A percentile compares a stretch with the other conserved stretches of the same genome.
phyloP scores from a whole-genome alignment of 2,329 filamentous ascomycete species.

The Penicillium sp. region DNA sequence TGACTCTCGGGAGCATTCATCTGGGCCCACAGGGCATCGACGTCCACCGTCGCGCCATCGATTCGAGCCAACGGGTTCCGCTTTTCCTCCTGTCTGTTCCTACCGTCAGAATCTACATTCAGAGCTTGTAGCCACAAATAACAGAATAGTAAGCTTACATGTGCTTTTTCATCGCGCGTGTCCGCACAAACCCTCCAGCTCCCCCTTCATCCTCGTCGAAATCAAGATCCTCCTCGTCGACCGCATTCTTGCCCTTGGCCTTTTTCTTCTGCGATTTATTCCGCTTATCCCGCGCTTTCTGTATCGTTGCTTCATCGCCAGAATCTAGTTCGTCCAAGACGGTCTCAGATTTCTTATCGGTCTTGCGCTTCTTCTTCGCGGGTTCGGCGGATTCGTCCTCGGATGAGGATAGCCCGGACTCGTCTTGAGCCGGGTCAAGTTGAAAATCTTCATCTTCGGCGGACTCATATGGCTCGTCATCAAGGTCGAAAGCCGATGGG shows the following conservation, averaged over 20 bases:
- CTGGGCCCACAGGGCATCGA: slow-evolving; percentile 58
- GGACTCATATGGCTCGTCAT: slow-evolving; percentile 44
- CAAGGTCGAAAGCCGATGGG: slow-evolving; percentile 29
- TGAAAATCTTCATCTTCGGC: slow-evolving; percentile 46
- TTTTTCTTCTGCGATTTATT: slow-evolving; percentile 45
- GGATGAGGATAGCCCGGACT: slow-evolving; percentile 39
- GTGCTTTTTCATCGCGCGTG: slow-evolving; percentile 55
- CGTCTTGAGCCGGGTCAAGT: slow-evolving; percentile 39
- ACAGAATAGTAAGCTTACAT: slow-evolving; percentile 41
- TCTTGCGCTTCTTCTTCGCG: slow-evolving; percentile 46
- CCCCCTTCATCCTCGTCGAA: slow-evolving; percentile 49
- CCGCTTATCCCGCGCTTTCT: slow-evolving; percentile 49
- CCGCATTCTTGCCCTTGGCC: slow-evolving; percentile 37
- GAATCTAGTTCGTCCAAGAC: slow-evolving; percentile 54
- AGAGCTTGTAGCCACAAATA: background rate
- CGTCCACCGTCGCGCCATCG: slow-evolving; percentile 58
- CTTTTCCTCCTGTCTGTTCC: slow-evolving; percentile 48
- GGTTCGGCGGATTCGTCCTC: slow-evolving; percentile 38
- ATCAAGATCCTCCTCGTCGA: slow-evolving; percentile 45
- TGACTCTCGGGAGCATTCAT: slow-evolving; percentile 48
- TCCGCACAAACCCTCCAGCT: slow-evolving; percentile 57
- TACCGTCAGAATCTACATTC: slow-evolving; percentile 15
- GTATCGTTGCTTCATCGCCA: slow-evolving; percentile 61
- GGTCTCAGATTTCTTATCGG: slow-evolving; percentile 27
- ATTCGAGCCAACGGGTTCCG: slow-evolving; percentile 52